phyloP scores from a whole-genome alignment of 768 basidiomycete genomes.

The Trametes maxima region DNA sequence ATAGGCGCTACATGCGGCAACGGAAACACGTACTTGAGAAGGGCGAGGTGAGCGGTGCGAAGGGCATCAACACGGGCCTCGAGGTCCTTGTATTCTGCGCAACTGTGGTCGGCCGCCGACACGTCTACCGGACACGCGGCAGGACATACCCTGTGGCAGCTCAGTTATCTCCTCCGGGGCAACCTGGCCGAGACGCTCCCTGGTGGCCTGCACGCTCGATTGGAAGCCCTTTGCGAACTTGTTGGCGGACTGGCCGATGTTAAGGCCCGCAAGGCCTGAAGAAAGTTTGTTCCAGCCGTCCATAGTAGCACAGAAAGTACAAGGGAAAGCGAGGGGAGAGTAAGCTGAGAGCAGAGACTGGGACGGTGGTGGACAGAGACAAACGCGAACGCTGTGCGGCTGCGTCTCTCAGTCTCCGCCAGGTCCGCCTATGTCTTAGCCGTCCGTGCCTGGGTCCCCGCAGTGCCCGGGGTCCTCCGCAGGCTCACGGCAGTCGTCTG shows the following conservation, averaged over 20 bases:
- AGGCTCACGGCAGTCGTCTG: too few relatives aligned
- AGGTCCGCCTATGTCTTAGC: too few relatives aligned
- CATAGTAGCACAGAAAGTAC: slow-evolving; percentile 29
- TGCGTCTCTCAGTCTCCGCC: too few relatives aligned
- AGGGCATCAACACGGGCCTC: slow-evolving; percentile 95
- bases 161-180: slow-evolving; percentile 94
- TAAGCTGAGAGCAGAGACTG: background rate
- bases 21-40: slow-evolving; percentile 69
- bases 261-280: slow-evolving; percentile 61
- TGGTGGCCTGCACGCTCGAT: slow-evolving; percentile 83
- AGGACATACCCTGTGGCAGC: slow-evolving; percentile 70
- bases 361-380: background rate
- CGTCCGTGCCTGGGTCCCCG: background rate
- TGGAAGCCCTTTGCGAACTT: slow-evolving; percentile 80
- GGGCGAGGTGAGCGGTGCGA: slow-evolving; percentile 66
- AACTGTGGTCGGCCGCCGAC: background rate
- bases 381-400: slow-evolving; percentile 11
- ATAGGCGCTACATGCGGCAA: too few relatives aligned
- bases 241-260: slow-evolving; percentile 73
- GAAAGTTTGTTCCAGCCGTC: slow-evolving; percentile 69
- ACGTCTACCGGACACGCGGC: background rate
- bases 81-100: slow-evolving; percentile 93
- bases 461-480: slow-evolving; percentile 12
- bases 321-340: background rate
- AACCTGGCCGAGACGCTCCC: slow-evolving; percentile 86